Evolutionary conservation across 768 basidiomycete genomes (phyloP), one percentile per base, ranked within the genome.

Genomic region (Leccinum longicurvipes): DNA sequence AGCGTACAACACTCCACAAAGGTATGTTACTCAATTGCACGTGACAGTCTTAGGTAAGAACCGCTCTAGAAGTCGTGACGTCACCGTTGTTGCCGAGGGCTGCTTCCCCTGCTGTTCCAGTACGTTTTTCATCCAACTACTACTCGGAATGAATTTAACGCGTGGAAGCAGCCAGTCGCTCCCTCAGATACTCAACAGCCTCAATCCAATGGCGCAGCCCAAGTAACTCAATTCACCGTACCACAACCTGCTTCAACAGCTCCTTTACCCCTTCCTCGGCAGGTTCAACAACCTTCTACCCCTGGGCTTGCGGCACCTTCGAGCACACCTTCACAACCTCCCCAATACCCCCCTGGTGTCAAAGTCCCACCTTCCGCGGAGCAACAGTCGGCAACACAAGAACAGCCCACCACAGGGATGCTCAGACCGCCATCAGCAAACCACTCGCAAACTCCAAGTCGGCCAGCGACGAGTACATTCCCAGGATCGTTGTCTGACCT

Each of bases 401-500:
- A 68, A 24, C 76, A 74, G 56, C 69, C 72, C 36, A 71, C 65
- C 28, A 65, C 74, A 48, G 77, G 76, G 50, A 75, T 74, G 47
- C 79, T 77, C 59, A 72, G 85, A 56, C 83, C 86, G 21, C 70
- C 82, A 21, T 84, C 86, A 21, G 75, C 72, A 31, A 73, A 80
- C 50, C 67, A 77, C 28, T 79, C 79, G 54, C 70, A 73, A 50
- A 62, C 64, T 31, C 68, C 75, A 24, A 73, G 71, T 53, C 77
- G 77, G 32, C 67, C 77, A 19, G 62, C 77, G 47, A 63, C 76
- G 23, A 71, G 76, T 10, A 82, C 83, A 21, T 86, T 87, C 80
- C 93, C 91, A 17, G 91, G 86, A 54, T 92, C 86, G 25, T 69
- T 99, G 67, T 91, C 92, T 11, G 96, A 98, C 68, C 78, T 99